phyloP scores from a whole-genome alignment of 306 rosid species.

The Fragaria nilgerrensis region DNA sequence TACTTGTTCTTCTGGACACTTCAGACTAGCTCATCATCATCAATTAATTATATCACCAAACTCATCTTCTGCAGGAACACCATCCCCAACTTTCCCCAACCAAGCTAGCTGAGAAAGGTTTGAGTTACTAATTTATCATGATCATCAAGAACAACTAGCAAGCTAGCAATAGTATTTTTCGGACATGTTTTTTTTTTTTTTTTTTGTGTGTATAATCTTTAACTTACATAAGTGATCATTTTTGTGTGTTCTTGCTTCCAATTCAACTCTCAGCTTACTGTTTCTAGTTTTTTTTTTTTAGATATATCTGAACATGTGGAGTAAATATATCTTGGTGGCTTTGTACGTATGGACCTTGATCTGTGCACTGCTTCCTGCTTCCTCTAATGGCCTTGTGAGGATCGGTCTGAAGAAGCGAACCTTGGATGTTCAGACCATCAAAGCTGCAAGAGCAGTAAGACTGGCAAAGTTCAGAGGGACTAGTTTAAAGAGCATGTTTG shows the following conservation, averaged over 20 bases:
- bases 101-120: slow-evolving; percentile 3
- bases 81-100: slow-evolving; percentile 4
- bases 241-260: neutral
- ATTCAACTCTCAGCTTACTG: neutral
- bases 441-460: slow-evolving; percentile 47
- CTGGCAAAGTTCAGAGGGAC: slow-evolving; percentile 27
- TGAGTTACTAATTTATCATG: neutral
- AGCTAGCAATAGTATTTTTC: neutral
- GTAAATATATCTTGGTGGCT: slow-evolving; percentile 40
- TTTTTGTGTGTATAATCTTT: neutral
- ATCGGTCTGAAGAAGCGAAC: slow-evolving; percentile 65
- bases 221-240: neutral
- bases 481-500: neutral
- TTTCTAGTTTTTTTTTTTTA: slow-evolving; percentile 6
- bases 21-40: neutral
- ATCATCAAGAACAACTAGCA: neutral
- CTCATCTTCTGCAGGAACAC: neutral
- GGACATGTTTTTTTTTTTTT: neutral
- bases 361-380: slow-evolving; percentile 54
- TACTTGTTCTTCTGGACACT: slow-evolving; percentile 11
- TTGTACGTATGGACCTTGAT: slow-evolving; percentile 58
- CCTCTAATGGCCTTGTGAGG: slow-evolving; percentile 57
- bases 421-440: slow-evolving; percentile 54
- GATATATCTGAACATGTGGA: slow-evolving; percentile 47
- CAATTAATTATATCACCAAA: neutral